These are phyloP conservation scores for Casaregolazyma suthepensis DNA, from an alignment of 1,139 yeast genomes.

Conservation along the genomic window DNA sequence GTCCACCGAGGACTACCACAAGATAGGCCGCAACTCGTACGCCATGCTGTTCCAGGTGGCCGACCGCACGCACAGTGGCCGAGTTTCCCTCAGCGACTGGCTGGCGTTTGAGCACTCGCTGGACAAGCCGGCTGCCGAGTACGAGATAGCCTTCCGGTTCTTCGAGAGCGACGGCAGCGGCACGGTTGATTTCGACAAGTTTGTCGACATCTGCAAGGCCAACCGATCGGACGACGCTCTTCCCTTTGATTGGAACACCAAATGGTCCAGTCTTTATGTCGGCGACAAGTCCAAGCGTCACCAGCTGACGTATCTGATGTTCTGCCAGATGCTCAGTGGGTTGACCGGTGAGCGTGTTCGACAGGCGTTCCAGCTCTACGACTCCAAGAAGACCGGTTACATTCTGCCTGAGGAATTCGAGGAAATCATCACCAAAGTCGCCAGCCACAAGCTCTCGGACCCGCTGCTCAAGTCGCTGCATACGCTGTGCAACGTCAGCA, in stretches of 20 bases:
- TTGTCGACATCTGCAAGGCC: constrained; percentile 34
- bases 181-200: constrained; percentile 36
- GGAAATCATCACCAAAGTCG: constrained; percentile 34
- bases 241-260: constrained; percentile 41
- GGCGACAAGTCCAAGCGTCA: constrained; percentile 37
- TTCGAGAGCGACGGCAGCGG: constrained; percentile 38
- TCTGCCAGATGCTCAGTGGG: constrained; percentile 42
- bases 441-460: constrained; percentile 40
- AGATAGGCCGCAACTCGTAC: constrained; percentile 38
- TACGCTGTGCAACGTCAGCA: constrained; percentile 34
- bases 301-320: constrained; percentile 37
- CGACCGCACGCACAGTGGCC: constrained; percentile 32
- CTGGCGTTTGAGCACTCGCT: constrained; percentile 35
- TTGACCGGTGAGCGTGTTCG: constrained; percentile 42
- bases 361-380: constrained; percentile 39
- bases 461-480: constrained; percentile 34
- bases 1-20: constrained; percentile 37
- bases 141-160: constrained; percentile 40
- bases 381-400: constrained; percentile 34
- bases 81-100: constrained; percentile 38
- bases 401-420: constrained; percentile 39
- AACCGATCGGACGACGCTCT: constrained; percentile 33
- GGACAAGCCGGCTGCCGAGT: constrained; percentile 43
- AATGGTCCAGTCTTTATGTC: constrained; percentile 38
- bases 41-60: constrained; percentile 41